Evolutionary conservation across 805 yeast genomes (phyloP).

Genomic region (Metschnikowia baotianmanensis): DNA sequence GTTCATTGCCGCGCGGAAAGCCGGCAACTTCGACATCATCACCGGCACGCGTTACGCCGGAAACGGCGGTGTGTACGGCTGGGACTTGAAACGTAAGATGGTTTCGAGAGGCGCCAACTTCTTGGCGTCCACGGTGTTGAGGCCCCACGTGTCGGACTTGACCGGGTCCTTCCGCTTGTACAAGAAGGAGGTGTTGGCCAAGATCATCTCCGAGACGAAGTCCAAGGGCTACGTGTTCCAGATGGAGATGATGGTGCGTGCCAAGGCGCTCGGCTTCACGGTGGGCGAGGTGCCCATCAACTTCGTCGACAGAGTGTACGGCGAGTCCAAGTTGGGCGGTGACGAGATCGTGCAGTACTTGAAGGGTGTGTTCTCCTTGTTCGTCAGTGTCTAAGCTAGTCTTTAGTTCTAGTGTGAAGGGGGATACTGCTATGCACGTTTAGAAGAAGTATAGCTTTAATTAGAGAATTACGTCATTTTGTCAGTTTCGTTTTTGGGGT

Average conservation of each 20-base stretch:
- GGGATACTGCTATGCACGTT: no score
- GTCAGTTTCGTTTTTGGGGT: no score
- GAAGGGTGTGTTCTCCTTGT: constrained; percentile 73
- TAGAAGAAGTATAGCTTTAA: no score
- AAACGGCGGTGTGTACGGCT: constrained; percentile 78
- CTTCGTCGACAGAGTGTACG: constrained; percentile 76
- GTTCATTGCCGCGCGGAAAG: constrained; percentile 63
- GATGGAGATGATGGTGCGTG: constrained; percentile 87
- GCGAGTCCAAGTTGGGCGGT: constrained; percentile 77
- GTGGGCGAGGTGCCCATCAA: constrained; percentile 79
- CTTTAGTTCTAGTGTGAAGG: no score
- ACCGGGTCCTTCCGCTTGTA: constrained; percentile 78
- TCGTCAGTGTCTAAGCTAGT: constrained; percentile 49
- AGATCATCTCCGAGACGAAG: constrained; percentile 63
- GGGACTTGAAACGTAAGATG: constrained; percentile 78
- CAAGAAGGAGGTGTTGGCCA: constrained; percentile 64
- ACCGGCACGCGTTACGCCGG: constrained; percentile 73
- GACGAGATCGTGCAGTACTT: constrained; percentile 76
- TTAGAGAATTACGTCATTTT: no score
- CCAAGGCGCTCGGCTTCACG: constrained; percentile 66
- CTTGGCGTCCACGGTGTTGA: constrained; percentile 65
- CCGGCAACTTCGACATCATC: constrained; percentile 49
- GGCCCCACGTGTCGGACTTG: constrained; percentile 71
- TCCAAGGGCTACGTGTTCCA: constrained; percentile 83
- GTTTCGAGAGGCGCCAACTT: constrained; percentile 80